Percentiles rank a stretch among this genome's conserved stretches.
Conservation (phyloP, 805 yeast species). For the Candida maesae region DNA sequence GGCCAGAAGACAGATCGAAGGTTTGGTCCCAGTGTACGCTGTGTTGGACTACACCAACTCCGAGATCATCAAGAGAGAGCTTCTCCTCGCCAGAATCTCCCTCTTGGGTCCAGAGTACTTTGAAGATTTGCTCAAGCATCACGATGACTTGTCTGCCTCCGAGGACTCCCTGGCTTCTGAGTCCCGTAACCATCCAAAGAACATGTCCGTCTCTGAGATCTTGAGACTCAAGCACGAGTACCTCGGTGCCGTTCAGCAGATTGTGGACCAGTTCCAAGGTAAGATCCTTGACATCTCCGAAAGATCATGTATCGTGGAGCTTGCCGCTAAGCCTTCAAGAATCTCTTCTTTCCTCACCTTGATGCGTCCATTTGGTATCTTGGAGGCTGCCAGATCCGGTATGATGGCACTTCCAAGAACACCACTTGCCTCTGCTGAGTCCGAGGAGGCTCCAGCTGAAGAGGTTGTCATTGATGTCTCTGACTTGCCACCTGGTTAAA, state of each 20-base stretch:
- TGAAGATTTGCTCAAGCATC: conserved; percentile 88
- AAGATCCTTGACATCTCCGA: conserved; percentile 88
- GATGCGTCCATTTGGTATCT: conserved; percentile 91
- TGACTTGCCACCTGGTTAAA: conserved; percentile 91
- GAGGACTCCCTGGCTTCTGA: conserved; percentile 28
- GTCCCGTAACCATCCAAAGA: conserved; percentile 74
- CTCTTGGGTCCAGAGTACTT: conserved; percentile 97
- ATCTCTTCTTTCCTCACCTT: conserved; percentile 81
- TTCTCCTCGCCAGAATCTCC: conserved; percentile 87
- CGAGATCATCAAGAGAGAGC: conserved; percentile 86
- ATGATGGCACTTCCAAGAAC: conserved; percentile 99
- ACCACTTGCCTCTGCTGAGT: conserved; percentile 62
- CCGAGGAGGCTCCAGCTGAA: conserved; percentile 49
- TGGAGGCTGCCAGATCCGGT: conserved; percentile 96
- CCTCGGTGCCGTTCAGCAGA: conserved; percentile 74
- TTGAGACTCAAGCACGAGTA: conserved; percentile 91
- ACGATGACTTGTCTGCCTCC: conserved; percentile 38
- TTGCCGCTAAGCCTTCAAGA: conserved; percentile 90
- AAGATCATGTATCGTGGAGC: conserved; percentile 90
- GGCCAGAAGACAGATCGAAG: conserved; percentile 97
- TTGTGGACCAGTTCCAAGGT: conserved; percentile 89
- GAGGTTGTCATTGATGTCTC: conserved; percentile 78
- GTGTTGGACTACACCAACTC: conserved; percentile 91
- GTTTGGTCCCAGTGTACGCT: conserved; percentile 96
- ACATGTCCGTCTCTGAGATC: conserved; percentile 86